Evolutionary conservation across 768 basidiomycete genomes (phyloP).

Genomic region (Leccinum disarticulatum): DNA sequence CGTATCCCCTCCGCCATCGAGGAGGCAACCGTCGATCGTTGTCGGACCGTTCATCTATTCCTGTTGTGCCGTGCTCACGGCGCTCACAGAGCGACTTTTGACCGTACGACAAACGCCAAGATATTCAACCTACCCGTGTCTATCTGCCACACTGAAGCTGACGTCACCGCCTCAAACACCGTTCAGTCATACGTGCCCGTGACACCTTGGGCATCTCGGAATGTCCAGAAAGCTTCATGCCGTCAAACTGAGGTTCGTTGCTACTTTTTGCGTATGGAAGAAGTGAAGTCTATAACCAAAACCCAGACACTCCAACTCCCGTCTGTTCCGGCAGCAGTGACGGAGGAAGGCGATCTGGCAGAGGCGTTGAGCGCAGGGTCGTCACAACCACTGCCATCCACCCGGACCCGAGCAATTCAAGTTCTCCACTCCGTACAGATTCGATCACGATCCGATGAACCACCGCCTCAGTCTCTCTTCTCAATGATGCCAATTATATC

Average conservation of each 20-base stretch:
- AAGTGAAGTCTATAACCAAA: constrained; percentile 3
- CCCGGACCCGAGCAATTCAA: background rate
- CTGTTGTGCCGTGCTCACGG: too few relatives aligned
- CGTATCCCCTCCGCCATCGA: too few relatives aligned
- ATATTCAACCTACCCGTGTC: too few relatives aligned
- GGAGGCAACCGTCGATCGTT: too few relatives aligned
- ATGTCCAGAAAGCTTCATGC: too few relatives aligned
- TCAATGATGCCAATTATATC: constrained; percentile 60
- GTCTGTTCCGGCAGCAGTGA: constrained; percentile 11
- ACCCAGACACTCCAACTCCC: background rate
- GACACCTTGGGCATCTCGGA: too few relatives aligned
- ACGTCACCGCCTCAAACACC: too few relatives aligned
- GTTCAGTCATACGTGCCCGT: too few relatives aligned
- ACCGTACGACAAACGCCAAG: too few relatives aligned
- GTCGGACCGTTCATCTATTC: too few relatives aligned
- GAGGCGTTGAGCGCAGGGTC: constrained; percentile 46
- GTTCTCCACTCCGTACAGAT: constrained; percentile 14
- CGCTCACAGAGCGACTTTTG: too few relatives aligned
- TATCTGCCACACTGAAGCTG: too few relatives aligned
- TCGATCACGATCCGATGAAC: constrained; percentile 53
- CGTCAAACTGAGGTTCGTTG: constrained; percentile 62
- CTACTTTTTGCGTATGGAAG: constrained; percentile 76
- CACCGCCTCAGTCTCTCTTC: constrained; percentile 51
- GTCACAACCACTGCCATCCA: constrained; percentile 24
- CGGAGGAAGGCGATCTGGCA: constrained; percentile 47